Evolutionary conservation across 2,329 filamentous ascomycete genomes (phyloP), one percentile per base, ranked within the genome.

Genomic region (Lecanicillium sp.): DNA sequence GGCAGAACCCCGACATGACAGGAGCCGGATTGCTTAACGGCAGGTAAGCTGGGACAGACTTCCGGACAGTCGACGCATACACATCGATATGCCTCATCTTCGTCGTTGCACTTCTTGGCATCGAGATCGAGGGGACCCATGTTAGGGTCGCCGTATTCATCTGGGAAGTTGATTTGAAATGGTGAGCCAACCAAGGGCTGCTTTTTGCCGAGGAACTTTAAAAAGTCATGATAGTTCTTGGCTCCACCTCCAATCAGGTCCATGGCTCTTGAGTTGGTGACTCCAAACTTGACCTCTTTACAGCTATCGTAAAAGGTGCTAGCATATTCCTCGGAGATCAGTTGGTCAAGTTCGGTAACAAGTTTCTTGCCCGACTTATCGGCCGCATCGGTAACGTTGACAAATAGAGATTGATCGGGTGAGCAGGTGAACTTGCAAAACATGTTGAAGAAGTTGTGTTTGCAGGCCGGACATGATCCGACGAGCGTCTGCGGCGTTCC

Each of bases 351-450:
- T 64, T 95, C 87, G 2, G 84, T 87, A 12, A 95, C 88, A n/a
- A 61, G 60, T 2, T 56, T 58, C 49, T 77, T 77, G 28, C 64
- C 71, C 32, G 60, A 65, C 56, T 78, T 85, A 16, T 73, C 60
- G 45, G 76, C 73, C 0, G 81, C 83, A 38, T 80, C 64, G 9
- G 92, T 96, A 31, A 98, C 79, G 53, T 98, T 98, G 57, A 98
- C 71, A 55, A 98, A 98, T 0, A 94, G 69, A 0, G 88, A 95
- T 59, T 98, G 92, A 54, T 98, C 84, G 5, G 94, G 90, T 4
- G 92, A 98, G 67, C 94, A 98, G 3, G 89, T 96, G 56, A 98
- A 96, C 4, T 88, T 94, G 66, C 92, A 98, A 62, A 98, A 98
- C 32, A 94, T 71, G 65, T 98, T 94, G 70, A 86, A 96, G 69